phyloP scores from a whole-genome alignment of 2,329 filamentous ascomycete species.

The Phialophora chinensis region DNA sequence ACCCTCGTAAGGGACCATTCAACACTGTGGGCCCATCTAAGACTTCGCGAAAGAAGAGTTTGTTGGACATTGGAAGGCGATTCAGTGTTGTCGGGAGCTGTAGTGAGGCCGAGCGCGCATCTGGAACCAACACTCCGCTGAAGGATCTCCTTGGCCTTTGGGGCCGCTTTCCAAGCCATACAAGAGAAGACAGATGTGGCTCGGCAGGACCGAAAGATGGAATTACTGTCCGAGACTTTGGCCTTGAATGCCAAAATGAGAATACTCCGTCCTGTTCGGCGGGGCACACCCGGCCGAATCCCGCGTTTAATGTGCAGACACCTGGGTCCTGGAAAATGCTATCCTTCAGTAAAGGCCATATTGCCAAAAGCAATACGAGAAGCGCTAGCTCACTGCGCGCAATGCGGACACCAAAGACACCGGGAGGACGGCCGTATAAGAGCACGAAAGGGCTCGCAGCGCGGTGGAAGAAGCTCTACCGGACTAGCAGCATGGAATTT shows the following conservation, averaged over 20 bases:
- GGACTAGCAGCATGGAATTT: constrained; percentile 35
- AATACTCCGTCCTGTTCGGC: constrained; percentile 6
- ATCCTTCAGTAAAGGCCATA: constrained; percentile 21
- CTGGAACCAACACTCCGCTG: constrained; percentile 26
- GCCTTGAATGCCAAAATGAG: constrained; percentile 12
- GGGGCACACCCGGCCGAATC: constrained; percentile 1
- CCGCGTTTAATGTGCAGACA: constrained; percentile 10
- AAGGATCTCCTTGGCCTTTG: constrained; percentile 35
- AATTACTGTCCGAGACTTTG: constrained; percentile 37
- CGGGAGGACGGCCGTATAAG: constrained; percentile 8
- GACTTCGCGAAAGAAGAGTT: constrained; percentile 26
- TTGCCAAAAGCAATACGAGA: constrained; percentile 30
- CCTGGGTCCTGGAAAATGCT: constrained; percentile 29
- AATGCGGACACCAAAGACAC: background rate
- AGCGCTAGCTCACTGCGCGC: constrained; percentile 29
- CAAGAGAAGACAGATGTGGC: constrained; percentile 34
- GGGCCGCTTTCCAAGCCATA: constrained; percentile 39
- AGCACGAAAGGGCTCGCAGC: constrained; percentile 25
- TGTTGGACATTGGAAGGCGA: constrained; percentile 27
- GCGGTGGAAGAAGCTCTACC: constrained; percentile 34
- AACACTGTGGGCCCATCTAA: constrained; percentile 12
- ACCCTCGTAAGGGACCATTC: background rate
- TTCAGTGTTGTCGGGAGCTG: constrained; percentile 20
- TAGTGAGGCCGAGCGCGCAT: constrained; percentile 6
- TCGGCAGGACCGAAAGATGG: constrained; percentile 34